Percentiles rank a stretch among this genome's conserved stretches.
These are phyloP conservation scores for Paramecium caudatum DNA, from an alignment of 73 alveolate genomes.

Conservation along the genomic window DNA sequence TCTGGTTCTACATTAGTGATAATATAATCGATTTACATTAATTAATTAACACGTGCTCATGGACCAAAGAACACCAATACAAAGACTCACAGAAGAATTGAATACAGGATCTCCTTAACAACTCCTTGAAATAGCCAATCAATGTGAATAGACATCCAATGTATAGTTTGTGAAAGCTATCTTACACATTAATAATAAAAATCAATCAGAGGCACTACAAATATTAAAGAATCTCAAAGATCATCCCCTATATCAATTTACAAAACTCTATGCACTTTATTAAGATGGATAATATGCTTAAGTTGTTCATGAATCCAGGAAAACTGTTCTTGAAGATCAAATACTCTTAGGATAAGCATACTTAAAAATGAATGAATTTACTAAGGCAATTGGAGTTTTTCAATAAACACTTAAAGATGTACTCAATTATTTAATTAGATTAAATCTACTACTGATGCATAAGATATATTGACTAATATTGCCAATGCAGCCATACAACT, in stretches of 20 bases:
- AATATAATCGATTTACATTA: too few species aligned
- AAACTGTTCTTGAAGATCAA: not conserved
- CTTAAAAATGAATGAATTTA: constrained; percentile 5
- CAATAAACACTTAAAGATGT: constrained; percentile 31
- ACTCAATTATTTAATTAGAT: not conserved
- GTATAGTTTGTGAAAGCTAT: not conserved
- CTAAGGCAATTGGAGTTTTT: not conserved
- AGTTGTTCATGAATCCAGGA: not conserved
- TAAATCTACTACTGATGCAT: not conserved
- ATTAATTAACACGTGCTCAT: constrained; percentile 63
- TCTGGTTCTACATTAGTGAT: too few species aligned
- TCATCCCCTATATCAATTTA: not conserved
- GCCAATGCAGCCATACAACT: constrained; percentile 48
- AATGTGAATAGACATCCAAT: constrained; percentile 50
- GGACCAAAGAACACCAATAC: constrained; percentile 62
- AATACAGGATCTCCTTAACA: constrained; percentile 39
- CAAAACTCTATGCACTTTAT: constrained; percentile 26
- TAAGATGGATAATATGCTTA: constrained; percentile 4
- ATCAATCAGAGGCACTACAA: not conserved
- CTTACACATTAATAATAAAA: constrained; percentile 7
- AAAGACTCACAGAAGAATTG: constrained; percentile 19
- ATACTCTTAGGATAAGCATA: constrained; percentile 12
- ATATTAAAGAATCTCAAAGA: constrained; percentile 19
- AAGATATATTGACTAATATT: constrained; percentile 50
- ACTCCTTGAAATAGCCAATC: constrained; percentile 27